Base-by-base conservation (phyloP, 2,329 filamentous ascomycete species). In the Ophioceras dolichostomum region DNA sequence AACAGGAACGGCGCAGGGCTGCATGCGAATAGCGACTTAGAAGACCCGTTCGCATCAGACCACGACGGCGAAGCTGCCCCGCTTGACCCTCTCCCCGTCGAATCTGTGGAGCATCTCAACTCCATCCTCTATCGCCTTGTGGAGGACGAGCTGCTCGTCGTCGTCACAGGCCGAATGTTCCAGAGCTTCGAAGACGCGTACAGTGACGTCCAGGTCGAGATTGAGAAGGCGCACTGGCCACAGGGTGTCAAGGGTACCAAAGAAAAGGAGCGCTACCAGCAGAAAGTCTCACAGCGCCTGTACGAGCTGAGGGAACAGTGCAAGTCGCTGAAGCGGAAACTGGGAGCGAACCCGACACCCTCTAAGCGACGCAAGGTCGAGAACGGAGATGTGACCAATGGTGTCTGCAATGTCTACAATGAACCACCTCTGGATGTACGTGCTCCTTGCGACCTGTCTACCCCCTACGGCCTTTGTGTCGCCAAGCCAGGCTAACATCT, bases 101-200 rank as follows among this genome's bases (percentile, higher is more conserved):
- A 62, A 32, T 65, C 65, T 13, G 59, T 62, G 32, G 54, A 59
- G 16, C 63, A 73, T 29, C 54, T 74, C 10, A 67, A 73, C 44
- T 55, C 62, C 22, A 61, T 66, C 6, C 54, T 76, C 5, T 65
- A 63, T 35, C 67, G 67, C 16, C 57, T 77, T 27, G 70, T 88
- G 30, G 65, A 75, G 37, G 65, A 70, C 21, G 82, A 83, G 35
- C 71, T 86, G 43, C 55, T 91, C 34, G 73, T 81, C 45, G 76
- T 76, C 6, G 73, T 86, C 18, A 61, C 61, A 21, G 56, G 62
- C 5, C 64, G 60, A 39, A 74, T 68, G 37, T 76, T 79, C 41
- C 65, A 68, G 47, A 77, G 72, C 34, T 68, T 75, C 1, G 67
- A 73, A 36, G 84, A 81, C 41, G 61, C 71, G 4, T 65, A 66